These are phyloP conservation scores for Mycosphaerella arachidis DNA, from an alignment of 2,329 filamentous ascomycete species.

Conservation along the genomic window DNA sequence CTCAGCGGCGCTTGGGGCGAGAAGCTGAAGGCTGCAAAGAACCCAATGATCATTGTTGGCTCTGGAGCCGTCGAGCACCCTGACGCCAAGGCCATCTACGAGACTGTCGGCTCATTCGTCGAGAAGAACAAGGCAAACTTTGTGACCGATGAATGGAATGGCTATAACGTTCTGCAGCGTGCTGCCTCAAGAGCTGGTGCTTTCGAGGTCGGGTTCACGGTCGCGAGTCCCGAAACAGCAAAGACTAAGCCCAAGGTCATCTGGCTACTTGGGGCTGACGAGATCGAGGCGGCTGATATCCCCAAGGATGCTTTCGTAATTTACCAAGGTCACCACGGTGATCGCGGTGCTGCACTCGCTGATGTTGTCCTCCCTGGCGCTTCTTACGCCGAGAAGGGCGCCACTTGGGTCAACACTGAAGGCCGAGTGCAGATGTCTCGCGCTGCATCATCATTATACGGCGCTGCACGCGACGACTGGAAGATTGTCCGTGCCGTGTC, in stretches of 20 bases:
- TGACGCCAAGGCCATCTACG: slow-evolving; percentile 89
- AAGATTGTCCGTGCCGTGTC: slow-evolving; percentile 93
- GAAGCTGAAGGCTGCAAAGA: slow-evolving; percentile 81
- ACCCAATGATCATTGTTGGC: slow-evolving; percentile 93
- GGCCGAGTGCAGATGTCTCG: slow-evolving; percentile 92
- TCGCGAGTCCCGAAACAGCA: slow-evolving; percentile 75
- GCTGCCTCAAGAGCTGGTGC: slow-evolving; percentile 88
- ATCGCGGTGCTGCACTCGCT: slow-evolving; percentile 85
- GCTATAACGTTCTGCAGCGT: slow-evolving; percentile 93
- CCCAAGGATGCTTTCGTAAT: slow-evolving; percentile 95
- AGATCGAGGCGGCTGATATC: slow-evolving; percentile 77
- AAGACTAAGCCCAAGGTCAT: slow-evolving; percentile 88
- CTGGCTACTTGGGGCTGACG: slow-evolving; percentile 94
- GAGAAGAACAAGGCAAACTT: slow-evolving; percentile 92
- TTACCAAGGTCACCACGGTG: slow-evolving; percentile 97
- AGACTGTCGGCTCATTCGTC: slow-evolving; percentile 82
- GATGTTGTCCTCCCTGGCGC: slow-evolving; percentile 91
- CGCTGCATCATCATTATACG: slow-evolving; percentile 80
- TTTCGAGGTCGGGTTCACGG: slow-evolving; percentile 91
- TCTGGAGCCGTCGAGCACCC: slow-evolving; percentile 86
- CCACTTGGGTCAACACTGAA: slow-evolving; percentile 96
- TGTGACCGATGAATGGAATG: slow-evolving; percentile 86
- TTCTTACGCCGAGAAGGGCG: slow-evolving; percentile 94
- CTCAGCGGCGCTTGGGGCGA: slow-evolving; percentile 86
- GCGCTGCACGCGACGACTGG: slow-evolving; percentile 92